Percentiles rank a stretch among this genome's conserved stretches.
These are phyloP conservation scores for Gloeopeniophorella convolvens DNA, from an alignment of 768 basidiomycete species.

Conservation along the genomic window DNA sequence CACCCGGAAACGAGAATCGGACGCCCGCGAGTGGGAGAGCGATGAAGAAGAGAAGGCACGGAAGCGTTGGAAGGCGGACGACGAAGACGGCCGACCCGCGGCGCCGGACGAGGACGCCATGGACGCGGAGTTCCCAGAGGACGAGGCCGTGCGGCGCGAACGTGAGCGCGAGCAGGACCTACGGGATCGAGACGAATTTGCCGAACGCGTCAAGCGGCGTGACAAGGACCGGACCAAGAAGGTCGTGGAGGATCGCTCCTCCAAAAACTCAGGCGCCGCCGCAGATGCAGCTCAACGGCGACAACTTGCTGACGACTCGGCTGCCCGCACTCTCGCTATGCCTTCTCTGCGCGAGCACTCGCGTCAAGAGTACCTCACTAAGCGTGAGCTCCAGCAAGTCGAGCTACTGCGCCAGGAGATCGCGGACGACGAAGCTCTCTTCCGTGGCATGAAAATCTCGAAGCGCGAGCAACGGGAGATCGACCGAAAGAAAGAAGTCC, in stretches of 20 bases:
- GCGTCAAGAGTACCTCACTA: constrained; percentile 92
- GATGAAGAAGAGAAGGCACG: constrained; percentile 77
- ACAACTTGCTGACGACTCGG: constrained; percentile 61
- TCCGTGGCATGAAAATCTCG: constrained; percentile 85
- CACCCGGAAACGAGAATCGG: constrained; percentile 74
- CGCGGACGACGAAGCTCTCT: constrained; percentile 87
- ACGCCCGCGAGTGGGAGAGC: constrained; percentile 83
- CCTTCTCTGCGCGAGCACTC: constrained; percentile 81
- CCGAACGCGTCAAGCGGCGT: constrained; percentile 75
- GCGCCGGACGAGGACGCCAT: constrained; percentile 34
- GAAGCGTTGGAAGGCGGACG: constrained; percentile 56
- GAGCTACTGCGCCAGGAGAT: constrained; percentile 91
- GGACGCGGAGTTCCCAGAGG: constrained; percentile 50
- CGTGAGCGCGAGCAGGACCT: constrained; percentile 72
- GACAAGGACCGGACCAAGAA: constrained; percentile 87
- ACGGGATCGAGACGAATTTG: constrained; percentile 87
- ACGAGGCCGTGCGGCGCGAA: constrained; percentile 64
- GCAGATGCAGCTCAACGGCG: constrained; percentile 79
- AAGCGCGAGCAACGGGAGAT: constrained; percentile 76
- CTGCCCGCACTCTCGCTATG: constrained; percentile 43
- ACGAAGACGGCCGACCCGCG: constrained; percentile 26
- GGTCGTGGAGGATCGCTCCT: constrained; percentile 86
- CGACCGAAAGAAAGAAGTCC: constrained; percentile 86
- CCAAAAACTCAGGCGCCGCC: constrained; percentile 63
- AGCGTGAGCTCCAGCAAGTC: constrained; percentile 93